Evolutionary conservation across 805 yeast genomes (phyloP).

Genomic region (Candida succiphila): DNA sequence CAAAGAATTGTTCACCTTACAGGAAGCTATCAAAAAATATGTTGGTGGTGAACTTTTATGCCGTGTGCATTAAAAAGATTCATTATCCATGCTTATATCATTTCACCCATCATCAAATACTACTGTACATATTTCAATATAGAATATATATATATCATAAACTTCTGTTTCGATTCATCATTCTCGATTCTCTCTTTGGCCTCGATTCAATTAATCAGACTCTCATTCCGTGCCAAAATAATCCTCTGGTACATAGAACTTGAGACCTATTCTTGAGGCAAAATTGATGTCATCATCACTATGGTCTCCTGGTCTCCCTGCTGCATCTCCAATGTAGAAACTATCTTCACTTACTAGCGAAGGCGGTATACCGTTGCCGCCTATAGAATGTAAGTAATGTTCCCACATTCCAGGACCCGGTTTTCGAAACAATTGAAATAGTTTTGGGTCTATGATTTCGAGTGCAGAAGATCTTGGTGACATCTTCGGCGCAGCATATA

Average conservation of each 20-base stretch:
- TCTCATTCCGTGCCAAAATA: too few relatives aligned
- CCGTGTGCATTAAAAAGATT: slow-evolving; percentile 35
- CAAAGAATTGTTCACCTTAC: slow-evolving; percentile 55
- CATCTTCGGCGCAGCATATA: slow-evolving; percentile 57
- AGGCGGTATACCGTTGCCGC: too few relatives aligned
- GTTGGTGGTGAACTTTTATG: slow-evolving; percentile 74
- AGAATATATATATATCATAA: too few relatives aligned
- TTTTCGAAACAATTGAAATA: slow-evolving; percentile 45
- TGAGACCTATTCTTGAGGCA: slow-evolving; percentile 47
- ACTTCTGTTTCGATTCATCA: too few relatives aligned
- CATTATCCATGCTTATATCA: neutral
- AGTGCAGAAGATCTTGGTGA: slow-evolving; percentile 25
- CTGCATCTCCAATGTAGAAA: slow-evolving; percentile 92
- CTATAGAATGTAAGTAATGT: slow-evolving; percentile 24
- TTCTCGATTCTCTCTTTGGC: too few relatives aligned
- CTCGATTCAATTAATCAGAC: too few relatives aligned
- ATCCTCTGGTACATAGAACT: slow-evolving; percentile 61
- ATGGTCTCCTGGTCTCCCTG: slow-evolving; percentile 71
- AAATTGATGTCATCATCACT: slow-evolving; percentile 71
- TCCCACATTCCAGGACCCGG: slow-evolving; percentile 77
- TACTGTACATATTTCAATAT: too few relatives aligned
- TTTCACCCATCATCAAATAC: too few relatives aligned
- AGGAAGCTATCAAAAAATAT: slow-evolving; percentile 74
- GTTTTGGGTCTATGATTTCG: slow-evolving; percentile 18
- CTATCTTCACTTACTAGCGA: slow-evolving; percentile 42